Base-by-base conservation (phyloP, 306 rosid species). In the Astragalus glycyphyllos region DNA sequence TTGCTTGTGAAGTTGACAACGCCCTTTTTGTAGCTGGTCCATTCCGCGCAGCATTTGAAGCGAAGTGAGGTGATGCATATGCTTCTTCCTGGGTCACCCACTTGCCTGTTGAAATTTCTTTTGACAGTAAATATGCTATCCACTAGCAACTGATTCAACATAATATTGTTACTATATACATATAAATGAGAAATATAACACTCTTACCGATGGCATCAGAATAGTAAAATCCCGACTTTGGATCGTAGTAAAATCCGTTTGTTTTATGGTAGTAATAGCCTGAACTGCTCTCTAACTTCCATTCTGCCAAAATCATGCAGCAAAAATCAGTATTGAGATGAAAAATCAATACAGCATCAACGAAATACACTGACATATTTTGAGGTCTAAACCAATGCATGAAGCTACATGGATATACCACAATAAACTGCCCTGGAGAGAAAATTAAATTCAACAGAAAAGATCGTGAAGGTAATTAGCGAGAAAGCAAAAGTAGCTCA, bases 41-140 rank as follows among this genome's bases (percentile, higher is more conserved):
- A 76, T 68, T 90, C 6, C 70, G 73, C 66, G 68, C 71, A 0
- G 84, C 68, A 54, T 75, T 87, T 71, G 89, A 84, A 0, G 76
- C 77, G 57, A 86, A 91, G 78, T 89, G 91, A 15, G 92, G 88
- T 11, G 88, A 81, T 20, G 95, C 88, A 75, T 83, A 86, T 68
- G 97, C 99, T 83, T 94, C 99, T 83, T 94, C 97, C 78, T 80
- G 87, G 57, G 95, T 82, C 84, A 91, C 96, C 97, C 99, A 94
- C 78, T 89, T 94, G 16, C 96, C 99, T 91, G 91, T 84, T 67
- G 76, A 80, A 77, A 54, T 68, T 70, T 71, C 51, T 56, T 67
- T 13, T n/a, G n/a, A n/a, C 76, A 37, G 76, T 83, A 50, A 81
- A 68, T 78, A 78, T 61, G 76, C 44, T 40, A 54, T 61, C 54